Conservation (phyloP, 2,329 filamentous ascomycete species). For the Fusarium annulatum region DNA sequence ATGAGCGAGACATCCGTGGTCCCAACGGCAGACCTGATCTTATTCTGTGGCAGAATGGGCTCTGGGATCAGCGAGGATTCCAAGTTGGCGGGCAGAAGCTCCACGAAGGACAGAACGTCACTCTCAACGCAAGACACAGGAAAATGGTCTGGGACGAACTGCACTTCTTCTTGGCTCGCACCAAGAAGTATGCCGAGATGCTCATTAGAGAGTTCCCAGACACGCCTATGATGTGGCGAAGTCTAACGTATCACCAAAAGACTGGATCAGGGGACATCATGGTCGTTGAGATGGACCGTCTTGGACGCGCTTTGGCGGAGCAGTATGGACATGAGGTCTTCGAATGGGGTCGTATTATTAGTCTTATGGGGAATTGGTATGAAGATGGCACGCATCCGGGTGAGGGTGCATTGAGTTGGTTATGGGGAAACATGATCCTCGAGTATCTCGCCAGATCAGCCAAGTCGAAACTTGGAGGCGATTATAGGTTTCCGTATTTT, state of each 20-base stretch:
- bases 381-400: background rate
- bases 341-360: conserved; percentile 1
- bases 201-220: background rate
- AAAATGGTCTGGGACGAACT: conserved; percentile 9
- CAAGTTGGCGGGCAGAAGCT: conserved; percentile 2
- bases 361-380: background rate
- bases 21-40: background rate
- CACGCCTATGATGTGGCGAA: conserved; percentile 3
- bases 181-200: background rate
- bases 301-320: conserved; percentile 1
- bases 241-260: background rate
- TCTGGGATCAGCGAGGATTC: conserved; percentile 5
- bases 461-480: background rate
- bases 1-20: background rate
- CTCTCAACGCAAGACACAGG: background rate
- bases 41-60: background rate
- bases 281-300: conserved; percentile 4
- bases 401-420: background rate
- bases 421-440: conserved; percentile 6
- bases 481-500: conserved; percentile 8
- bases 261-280: background rate
- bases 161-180: background rate
- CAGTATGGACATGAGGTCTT: conserved; percentile 2
- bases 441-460: conserved; percentile 13
- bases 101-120: background rate